phyloP scores from a whole-genome alignment of 805 yeast species.

The Candida boleticola region DNA sequence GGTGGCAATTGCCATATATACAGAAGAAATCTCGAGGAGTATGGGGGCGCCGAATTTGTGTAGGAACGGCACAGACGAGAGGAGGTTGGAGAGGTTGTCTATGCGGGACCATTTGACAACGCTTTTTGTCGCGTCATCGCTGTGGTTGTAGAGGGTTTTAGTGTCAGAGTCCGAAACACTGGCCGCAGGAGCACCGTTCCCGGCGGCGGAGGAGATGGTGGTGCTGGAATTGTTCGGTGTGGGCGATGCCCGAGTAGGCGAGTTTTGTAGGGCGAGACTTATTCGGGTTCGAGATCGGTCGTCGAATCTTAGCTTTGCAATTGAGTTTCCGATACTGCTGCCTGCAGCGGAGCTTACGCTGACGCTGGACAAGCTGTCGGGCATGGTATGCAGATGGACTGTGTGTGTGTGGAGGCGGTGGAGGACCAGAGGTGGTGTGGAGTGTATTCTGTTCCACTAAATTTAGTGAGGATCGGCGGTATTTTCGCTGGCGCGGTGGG shows the following conservation, averaged over 20 bases:
- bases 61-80: conserved; percentile 22
- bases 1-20: conserved; percentile 66
- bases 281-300: conserved; percentile 36
- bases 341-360: not conserved
- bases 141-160: not conserved
- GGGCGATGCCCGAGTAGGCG: not conserved
- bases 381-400: no score
- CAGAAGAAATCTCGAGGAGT: conserved; percentile 23
- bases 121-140: conserved; percentile 2
- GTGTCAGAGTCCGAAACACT: not conserved
- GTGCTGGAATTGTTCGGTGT: not conserved
- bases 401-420: no score
- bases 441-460: no score
- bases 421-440: no score
- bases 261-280: conserved; percentile 15
- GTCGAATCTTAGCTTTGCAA: conserved; percentile 29
- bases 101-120: conserved; percentile 27
- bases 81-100: conserved; percentile 14
- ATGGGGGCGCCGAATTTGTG: conserved; percentile 21
- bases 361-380: not conserved
- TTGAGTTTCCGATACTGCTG: conserved; percentile 3
- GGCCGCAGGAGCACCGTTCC: not conserved
- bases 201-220: not conserved
- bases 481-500: no score
- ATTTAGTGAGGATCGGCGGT: no score